A percentile compares a stretch with the other conserved stretches of the same genome.
Conservation (phyloP, 2,329 filamentous ascomycete species). For the Penicillium sp. region DNA sequence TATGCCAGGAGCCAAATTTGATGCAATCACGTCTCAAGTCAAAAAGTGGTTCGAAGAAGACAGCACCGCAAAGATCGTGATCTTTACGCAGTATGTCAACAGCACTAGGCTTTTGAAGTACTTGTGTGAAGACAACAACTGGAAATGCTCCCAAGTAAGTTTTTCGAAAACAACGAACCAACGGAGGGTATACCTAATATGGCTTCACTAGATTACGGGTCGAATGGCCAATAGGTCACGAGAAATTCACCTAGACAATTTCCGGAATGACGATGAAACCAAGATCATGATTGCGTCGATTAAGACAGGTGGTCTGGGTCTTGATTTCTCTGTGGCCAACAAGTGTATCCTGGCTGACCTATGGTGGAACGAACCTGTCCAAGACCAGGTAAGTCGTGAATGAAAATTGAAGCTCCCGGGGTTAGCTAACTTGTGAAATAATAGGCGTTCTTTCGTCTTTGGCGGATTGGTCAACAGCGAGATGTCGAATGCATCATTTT, state of each 20-base stretch:
- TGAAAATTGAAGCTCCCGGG: too few species aligned
- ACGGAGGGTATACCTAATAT: neutral
- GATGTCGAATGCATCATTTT: conserved; percentile 61
- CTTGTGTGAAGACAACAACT: conserved; percentile 52
- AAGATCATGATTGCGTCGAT: conserved; percentile 58
- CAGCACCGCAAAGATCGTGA: neutral
- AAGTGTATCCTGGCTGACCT: conserved; percentile 57
- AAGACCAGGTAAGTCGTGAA: conserved; percentile 55
- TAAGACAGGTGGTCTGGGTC: conserved; percentile 56
- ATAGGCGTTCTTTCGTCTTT: conserved; percentile 58
- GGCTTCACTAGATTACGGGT: conserved; percentile 47
- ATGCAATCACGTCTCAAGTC: neutral
- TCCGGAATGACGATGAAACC: conserved; percentile 41
- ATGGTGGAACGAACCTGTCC: conserved; percentile 63
- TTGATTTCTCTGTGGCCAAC: conserved; percentile 63
- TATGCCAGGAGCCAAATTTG: conserved; percentile 1
- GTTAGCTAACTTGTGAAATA: neutral
- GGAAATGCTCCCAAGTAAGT: conserved; percentile 38
- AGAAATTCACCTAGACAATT: conserved; percentile 48
- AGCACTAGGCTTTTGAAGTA: conserved; percentile 51
- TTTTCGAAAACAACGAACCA: too few species aligned
- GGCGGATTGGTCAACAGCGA: conserved; percentile 64
- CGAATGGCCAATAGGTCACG: conserved; percentile 48
- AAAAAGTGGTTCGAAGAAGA: neutral
- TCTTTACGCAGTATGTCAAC: conserved; percentile 32